Evolutionary conservation across 225 moss, liverwort and hornwort genomes (phyloP).

Genomic region (Lunularia cruciata): DNA sequence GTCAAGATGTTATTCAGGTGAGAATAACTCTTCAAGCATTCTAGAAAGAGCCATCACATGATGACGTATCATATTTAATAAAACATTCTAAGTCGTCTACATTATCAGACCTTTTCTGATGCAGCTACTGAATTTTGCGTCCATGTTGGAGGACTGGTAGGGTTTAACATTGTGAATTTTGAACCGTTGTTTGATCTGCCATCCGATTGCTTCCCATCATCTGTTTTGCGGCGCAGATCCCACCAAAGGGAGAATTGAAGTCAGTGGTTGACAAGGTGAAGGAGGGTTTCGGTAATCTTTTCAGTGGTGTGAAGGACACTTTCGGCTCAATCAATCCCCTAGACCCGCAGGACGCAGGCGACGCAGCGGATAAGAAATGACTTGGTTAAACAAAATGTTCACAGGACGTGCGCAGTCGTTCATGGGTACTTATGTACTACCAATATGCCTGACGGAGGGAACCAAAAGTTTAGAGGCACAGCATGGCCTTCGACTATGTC

Average conservation of each 20-base stretch:
- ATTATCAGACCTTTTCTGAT: too few species aligned
- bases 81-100: too few species aligned
- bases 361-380: conserved; percentile 17
- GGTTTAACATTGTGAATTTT: too few species aligned
- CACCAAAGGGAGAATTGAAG: conserved; percentile 78
- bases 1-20: conserved; percentile 79
- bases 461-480: not conserved
- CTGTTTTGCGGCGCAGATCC: conserved; percentile 51
- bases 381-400: conserved; percentile 8
- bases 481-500: not conserved
- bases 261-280: conserved; percentile 88
- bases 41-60: too few species aligned
- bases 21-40: too few species aligned
- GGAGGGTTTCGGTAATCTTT: conserved; percentile 65
- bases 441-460: not conserved
- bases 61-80: too few species aligned
- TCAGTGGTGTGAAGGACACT: conserved; percentile 69
- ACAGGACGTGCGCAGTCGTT: conserved; percentile 7
- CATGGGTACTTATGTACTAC: not conserved
- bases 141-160: too few species aligned
- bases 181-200: too few species aligned
- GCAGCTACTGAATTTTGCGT: too few species aligned
- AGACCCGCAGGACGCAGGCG: conserved; percentile 3
- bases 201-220: too few species aligned
- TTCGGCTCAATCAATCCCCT: conserved; percentile 64